Conservation (phyloP, 805 yeast genomes). For the Kuraishia hungarica region DNA sequence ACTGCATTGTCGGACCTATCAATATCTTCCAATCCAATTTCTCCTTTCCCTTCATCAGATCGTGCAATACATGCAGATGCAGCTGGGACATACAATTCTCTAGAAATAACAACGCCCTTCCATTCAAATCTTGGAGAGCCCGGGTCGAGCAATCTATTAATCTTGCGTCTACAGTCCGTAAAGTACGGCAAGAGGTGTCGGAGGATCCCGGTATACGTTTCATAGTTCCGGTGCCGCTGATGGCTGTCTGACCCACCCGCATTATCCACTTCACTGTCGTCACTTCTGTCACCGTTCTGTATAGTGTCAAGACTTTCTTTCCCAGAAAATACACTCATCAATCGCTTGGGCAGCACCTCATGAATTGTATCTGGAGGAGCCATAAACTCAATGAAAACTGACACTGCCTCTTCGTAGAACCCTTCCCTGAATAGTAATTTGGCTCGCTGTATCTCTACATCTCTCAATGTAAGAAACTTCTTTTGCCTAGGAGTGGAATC, state of each 20-base stretch:
- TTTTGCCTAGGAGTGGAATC: constrained; percentile 16
- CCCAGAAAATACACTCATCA: constrained; percentile 4
- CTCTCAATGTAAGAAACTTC: constrained; percentile 28
- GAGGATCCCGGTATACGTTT: not conserved
- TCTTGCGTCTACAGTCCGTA: constrained; percentile 45
- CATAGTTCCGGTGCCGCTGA: no score
- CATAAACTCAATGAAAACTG: constrained; percentile 39
- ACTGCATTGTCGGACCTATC: constrained; percentile 6
- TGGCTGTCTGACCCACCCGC: no score
- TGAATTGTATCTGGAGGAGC: constrained; percentile 54
- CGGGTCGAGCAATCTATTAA: constrained; percentile 30
- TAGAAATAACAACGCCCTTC: constrained; percentile 36
- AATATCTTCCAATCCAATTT: constrained; percentile 10
- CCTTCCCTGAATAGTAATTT: constrained; percentile 20
- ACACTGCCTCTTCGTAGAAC: constrained; percentile 28
- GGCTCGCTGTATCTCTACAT: constrained; percentile 33
- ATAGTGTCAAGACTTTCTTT: not conserved
- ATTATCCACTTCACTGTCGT: not conserved
- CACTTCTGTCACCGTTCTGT: not conserved
- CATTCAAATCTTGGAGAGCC: constrained; percentile 27
- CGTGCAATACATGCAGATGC: no score
- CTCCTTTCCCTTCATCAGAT: not conserved
- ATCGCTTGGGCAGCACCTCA: constrained; percentile 29
- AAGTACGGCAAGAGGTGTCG: constrained; percentile 31
- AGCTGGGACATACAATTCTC: constrained; percentile 23